Evolutionary conservation across 2,329 filamentous ascomycete genomes (phyloP).

Genomic region (Dactylellina drechsleri): DNA sequence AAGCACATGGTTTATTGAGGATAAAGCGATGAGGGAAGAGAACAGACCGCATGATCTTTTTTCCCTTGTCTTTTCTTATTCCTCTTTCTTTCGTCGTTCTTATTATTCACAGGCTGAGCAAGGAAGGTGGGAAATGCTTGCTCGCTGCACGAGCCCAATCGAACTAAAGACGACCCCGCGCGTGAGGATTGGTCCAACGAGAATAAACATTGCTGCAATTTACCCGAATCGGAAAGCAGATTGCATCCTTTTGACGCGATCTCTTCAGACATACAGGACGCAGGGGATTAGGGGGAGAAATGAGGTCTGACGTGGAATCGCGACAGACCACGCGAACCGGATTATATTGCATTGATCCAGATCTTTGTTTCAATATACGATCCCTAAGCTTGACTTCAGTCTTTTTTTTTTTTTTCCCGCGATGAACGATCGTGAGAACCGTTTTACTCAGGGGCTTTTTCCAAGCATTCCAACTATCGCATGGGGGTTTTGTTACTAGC

Average conservation of each 20-base stretch:
- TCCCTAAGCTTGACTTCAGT: too few species aligned
- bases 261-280: background rate
- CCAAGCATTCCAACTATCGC: too few species aligned
- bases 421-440: background rate
- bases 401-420: background rate
- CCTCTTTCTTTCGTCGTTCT: background rate
- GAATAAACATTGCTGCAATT: constrained; percentile 5
- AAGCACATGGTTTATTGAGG: background rate
- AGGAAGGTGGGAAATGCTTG: constrained; percentile 5
- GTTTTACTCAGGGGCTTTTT: too few species aligned
- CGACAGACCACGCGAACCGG: background rate
- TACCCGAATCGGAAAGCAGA: constrained; percentile 51
- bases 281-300: constrained; percentile 8
- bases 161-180: constrained; percentile 21
- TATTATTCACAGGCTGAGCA: constrained; percentile 7
- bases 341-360: background rate
- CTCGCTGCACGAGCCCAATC: too few species aligned
- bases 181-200: background rate
- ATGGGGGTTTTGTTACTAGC: too few species aligned
- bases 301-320: constrained; percentile 1
- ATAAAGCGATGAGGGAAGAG: background rate
- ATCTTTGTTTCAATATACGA: too few species aligned
- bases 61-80: constrained; percentile 20
- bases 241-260: constrained; percentile 36
- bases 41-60: constrained; percentile 32